Conservation (phyloP, 2,329 filamentous ascomycete species). For the Tolypocladium cylindrosporum region DNA sequence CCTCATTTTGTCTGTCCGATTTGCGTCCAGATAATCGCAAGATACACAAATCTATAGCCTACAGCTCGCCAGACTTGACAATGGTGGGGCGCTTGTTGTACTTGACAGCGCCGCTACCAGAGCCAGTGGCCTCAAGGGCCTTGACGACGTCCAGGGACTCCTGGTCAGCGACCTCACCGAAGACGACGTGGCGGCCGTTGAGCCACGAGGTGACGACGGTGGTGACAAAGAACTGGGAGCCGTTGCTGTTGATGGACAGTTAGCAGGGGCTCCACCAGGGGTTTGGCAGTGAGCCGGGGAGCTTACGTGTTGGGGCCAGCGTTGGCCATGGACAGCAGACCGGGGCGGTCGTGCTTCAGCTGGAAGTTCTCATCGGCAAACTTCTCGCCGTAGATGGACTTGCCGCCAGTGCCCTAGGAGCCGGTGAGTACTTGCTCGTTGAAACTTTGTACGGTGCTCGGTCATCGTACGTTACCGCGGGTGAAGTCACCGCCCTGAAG, state of each 20-base stretch:
- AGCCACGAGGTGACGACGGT: conserved; percentile 85
- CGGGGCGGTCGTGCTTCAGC: conserved; percentile 61
- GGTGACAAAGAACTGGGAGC: conserved; percentile 96
- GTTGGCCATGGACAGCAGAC: conserved; percentile 91
- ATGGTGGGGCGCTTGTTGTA: conserved; percentile 51
- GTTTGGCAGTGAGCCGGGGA: not conserved
- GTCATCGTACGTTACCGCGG: conserved; percentile 66
- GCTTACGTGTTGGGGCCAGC: conserved; percentile 83
- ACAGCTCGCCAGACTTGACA: conserved; percentile 39
- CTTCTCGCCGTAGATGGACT: conserved; percentile 93
- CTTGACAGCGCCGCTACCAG: conserved; percentile 42
- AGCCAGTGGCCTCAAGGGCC: conserved; percentile 52
- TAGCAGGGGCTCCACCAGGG: conserved; percentile 4
- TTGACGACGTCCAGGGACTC: conserved; percentile 43
- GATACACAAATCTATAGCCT: conserved; percentile 18
- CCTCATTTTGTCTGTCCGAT: not conserved
- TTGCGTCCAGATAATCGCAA: not conserved
- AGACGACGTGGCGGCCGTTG: conserved; percentile 75
- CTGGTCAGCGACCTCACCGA: conserved; percentile 58
- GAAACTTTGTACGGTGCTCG: not conserved
- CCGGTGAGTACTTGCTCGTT: conserved; percentile 5
- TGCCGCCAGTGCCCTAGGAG: conserved; percentile 72
- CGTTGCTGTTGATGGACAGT: conserved; percentile 60
- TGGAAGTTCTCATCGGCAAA: conserved; percentile 90
- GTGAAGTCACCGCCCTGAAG: conserved; percentile 95